Evolutionary conservation across 2,329 filamentous ascomycete genomes (phyloP).

Genomic region (Aspergillus brunneoviolaceus): DNA sequence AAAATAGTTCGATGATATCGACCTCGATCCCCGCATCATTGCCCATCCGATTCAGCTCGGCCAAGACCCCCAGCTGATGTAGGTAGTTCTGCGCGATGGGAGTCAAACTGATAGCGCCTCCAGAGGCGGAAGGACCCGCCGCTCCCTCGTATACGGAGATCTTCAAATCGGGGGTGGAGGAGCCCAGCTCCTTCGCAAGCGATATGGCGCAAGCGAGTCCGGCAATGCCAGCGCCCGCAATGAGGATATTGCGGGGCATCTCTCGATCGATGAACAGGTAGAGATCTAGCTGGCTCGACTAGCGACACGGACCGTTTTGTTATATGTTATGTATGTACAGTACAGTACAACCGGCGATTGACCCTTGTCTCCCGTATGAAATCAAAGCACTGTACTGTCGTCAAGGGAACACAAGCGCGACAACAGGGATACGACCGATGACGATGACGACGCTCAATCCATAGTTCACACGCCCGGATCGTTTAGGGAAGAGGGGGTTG

Average conservation of each 20-base stretch:
- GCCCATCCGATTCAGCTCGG: conserved; percentile 30
- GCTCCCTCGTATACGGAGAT: conserved; percentile 34
- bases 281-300: neutral
- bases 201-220: conserved; percentile 23
- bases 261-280: neutral
- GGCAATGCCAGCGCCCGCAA: conserved; percentile 25
- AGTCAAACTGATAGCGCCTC: conserved; percentile 39
- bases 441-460: neutral
- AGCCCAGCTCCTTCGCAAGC: conserved; percentile 19
- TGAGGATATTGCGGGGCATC: conserved; percentile 20
- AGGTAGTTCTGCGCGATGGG: conserved; percentile 38
- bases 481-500: neutral
- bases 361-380: neutral
- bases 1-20: conserved; percentile 33
- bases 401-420: neutral
- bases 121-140: conserved; percentile 29
- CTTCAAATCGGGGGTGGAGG: conserved; percentile 14
- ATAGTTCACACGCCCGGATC: neutral
- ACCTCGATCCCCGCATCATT: conserved; percentile 31
- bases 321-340: neutral
- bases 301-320: neutral
- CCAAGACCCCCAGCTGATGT: conserved; percentile 34
- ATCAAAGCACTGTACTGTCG: neutral
- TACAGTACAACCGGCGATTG: neutral
- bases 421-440: neutral